A percentile compares a stretch with the other conserved stretches of the same genome.
Evolutionary conservation across 1,284 basidiomycete genomes (phyloP).

Genomic region (Athelia sp.): DNA sequence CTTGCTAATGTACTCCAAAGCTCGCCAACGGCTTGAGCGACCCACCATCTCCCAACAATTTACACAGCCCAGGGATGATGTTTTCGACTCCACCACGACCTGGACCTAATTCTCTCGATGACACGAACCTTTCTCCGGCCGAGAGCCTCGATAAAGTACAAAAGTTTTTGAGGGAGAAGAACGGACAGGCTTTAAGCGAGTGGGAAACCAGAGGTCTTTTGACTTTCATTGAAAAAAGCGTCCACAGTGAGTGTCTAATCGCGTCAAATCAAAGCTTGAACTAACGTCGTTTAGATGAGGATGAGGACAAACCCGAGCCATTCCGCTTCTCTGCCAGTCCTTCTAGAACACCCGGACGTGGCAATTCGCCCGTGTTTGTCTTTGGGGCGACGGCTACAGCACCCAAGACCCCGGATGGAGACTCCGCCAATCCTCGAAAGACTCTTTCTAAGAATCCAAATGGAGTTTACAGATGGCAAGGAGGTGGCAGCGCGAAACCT

Average conservation of each 20-base stretch:
- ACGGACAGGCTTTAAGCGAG: conserved; percentile 39
- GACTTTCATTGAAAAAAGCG: conserved; percentile 40
- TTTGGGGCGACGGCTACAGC: neutral
- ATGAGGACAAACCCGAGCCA: conserved; percentile 37
- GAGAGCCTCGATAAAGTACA: conserved; percentile 41
- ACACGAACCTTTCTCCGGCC: conserved; percentile 23
- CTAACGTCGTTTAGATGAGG: too few relatives aligned
- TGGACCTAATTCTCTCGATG: neutral
- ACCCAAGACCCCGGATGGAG: neutral
- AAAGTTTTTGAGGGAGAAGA: conserved; percentile 37
- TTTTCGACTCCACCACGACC: conserved; percentile 4
- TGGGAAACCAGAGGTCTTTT: conserved; percentile 53
- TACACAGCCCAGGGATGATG: conserved; percentile 7
- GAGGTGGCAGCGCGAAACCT: conserved; percentile 60
- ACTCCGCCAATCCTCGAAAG: conserved; percentile 34
- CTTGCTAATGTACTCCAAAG: conserved; percentile 1
- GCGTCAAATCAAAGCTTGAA: too few relatives aligned
- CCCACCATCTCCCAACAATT: conserved; percentile 9
- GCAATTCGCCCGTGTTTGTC: conserved; percentile 29
- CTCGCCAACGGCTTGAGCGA: conserved; percentile 7
- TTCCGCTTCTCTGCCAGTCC: conserved; percentile 54
- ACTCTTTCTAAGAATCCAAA: conserved; percentile 66
- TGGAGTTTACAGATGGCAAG: conserved; percentile 62
- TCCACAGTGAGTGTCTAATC: conserved; percentile 11
- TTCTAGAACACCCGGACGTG: conserved; percentile 37